phyloP scores from a whole-genome alignment of 2,329 filamentous ascomycete genomes.

The Decorospora gaudefroyi region DNA sequence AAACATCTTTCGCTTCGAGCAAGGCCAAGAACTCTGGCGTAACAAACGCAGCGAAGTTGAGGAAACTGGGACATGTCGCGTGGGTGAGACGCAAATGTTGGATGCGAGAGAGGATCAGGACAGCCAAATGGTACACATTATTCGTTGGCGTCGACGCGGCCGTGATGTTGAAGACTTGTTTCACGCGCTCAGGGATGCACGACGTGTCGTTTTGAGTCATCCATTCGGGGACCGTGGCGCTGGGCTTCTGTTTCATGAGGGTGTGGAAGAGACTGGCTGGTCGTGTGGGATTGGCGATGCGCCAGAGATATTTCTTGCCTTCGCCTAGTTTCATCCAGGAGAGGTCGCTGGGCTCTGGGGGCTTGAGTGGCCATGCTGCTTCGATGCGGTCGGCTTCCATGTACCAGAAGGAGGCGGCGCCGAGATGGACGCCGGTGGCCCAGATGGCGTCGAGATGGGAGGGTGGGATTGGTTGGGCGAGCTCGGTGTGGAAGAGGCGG shows the following conservation, averaged over 20 bases:
- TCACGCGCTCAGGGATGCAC: slow-evolving; percentile 44
- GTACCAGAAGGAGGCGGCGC: slow-evolving; percentile 53
- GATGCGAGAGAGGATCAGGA: slow-evolving; percentile 49
- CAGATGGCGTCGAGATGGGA: slow-evolving; percentile 54
- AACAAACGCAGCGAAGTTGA: slow-evolving; percentile 56
- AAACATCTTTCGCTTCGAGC: slow-evolving; percentile 57
- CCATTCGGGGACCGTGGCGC: slow-evolving; percentile 18
- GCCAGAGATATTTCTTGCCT: slow-evolving; percentile 61
- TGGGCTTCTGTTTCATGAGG: slow-evolving; percentile 32
- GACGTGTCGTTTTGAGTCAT: slow-evolving; percentile 1
- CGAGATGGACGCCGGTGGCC: slow-evolving; percentile 55
- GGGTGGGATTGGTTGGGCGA: slow-evolving; percentile 46
- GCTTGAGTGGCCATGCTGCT: slow-evolving; percentile 62
- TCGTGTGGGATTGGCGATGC: slow-evolving; percentile 55
- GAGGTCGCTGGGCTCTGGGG: slow-evolving; percentile 52
- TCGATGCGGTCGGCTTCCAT: slow-evolving; percentile 51
- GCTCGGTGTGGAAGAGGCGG: slow-evolving; percentile 54
- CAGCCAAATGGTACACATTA: slow-evolving; percentile 38
- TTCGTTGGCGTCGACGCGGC: slow-evolving; percentile 22
- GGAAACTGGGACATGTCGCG: slow-evolving; percentile 53
- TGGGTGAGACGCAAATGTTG: slow-evolving; percentile 46
- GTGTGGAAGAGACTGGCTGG: slow-evolving; percentile 55
- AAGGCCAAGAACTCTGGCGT: slow-evolving; percentile 52
- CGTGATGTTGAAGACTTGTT: slow-evolving; percentile 35
- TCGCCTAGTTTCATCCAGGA: slow-evolving; percentile 63